phyloP scores from a whole-genome alignment of 495 filamentous ascomycete species.

The Lindgomyces ingoldianus region DNA sequence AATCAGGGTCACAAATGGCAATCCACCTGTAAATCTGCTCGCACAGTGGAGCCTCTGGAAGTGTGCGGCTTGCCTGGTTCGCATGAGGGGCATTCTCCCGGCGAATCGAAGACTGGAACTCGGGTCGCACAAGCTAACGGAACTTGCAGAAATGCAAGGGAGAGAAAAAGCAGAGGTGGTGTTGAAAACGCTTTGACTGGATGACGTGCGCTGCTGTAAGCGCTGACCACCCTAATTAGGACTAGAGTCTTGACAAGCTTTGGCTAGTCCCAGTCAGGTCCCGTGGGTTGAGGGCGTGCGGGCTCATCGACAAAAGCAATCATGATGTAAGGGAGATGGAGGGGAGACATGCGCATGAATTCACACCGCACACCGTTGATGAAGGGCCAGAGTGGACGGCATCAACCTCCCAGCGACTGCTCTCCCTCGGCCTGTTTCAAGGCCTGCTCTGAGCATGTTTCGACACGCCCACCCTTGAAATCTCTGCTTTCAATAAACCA shows the following conservation, averaged over 20 bases:
- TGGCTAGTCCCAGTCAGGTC: neutral
- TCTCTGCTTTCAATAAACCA: neutral
- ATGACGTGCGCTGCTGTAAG: slow-evolving; percentile 7
- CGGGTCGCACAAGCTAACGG: slow-evolving; percentile 6
- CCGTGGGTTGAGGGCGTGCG: slow-evolving; percentile 12
- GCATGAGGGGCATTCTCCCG: slow-evolving; percentile 16
- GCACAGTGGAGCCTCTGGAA: neutral
- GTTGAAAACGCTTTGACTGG: slow-evolving; percentile 24
- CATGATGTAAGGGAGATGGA: too few relatives aligned
- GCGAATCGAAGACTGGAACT: slow-evolving; percentile 13
- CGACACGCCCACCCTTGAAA: neutral
- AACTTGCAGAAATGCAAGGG: slow-evolving; percentile 31
- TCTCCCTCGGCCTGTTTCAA: slow-evolving; percentile 1
- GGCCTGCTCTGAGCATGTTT: neutral
- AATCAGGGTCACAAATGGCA: slow-evolving; percentile 7
- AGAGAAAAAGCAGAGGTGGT: slow-evolving; percentile 13
- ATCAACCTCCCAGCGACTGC: slow-evolving; percentile 6
- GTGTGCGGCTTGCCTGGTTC: slow-evolving; percentile 11
- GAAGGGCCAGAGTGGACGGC: neutral
- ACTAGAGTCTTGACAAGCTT: slow-evolving; percentile 23
- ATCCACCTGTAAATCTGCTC: neutral
- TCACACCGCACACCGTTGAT: neutral
- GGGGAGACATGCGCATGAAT: neutral
- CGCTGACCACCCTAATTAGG: slow-evolving; percentile 20
- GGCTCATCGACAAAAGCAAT: neutral